Conservation (phyloP, 2,329 filamentous ascomycete species). For the Graphilbum sp. region DNA sequence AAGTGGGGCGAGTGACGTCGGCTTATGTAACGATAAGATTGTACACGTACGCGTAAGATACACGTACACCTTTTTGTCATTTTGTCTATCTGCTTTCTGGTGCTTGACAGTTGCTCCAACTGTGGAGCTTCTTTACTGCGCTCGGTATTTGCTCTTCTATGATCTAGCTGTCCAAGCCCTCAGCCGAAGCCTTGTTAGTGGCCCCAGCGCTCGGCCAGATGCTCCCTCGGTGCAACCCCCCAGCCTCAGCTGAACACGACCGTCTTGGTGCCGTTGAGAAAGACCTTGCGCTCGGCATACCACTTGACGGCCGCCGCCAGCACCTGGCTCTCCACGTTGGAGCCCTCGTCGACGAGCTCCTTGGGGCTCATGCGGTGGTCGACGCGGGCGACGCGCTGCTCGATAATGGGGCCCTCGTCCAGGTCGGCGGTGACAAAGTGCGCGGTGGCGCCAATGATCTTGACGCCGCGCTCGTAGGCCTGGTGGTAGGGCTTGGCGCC, state of each 20-base stretch:
- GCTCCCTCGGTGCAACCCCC: too few relatives aligned
- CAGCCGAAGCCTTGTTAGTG: too few relatives aligned
- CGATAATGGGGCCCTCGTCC: slow-evolving; percentile 77
- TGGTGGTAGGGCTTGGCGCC: slow-evolving; percentile 80
- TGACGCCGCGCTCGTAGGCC: slow-evolving; percentile 71
- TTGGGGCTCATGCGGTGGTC: slow-evolving; percentile 63
- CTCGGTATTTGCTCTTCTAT: too few relatives aligned
- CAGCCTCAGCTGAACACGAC: slow-evolving; percentile 46
- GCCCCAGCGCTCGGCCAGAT: too few relatives aligned
- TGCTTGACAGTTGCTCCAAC: too few relatives aligned
- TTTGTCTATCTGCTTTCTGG: too few relatives aligned
- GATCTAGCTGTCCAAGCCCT: too few relatives aligned
- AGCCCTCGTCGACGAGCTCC: slow-evolving; percentile 63
- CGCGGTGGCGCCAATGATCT: slow-evolving; percentile 75
- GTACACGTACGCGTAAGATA: too few relatives aligned
- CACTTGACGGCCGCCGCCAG: slow-evolving; percentile 70
- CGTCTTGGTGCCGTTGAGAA: slow-evolving; percentile 66
- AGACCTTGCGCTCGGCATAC: slow-evolving; percentile 63
- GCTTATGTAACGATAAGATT: too few relatives aligned
- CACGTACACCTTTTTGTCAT: too few relatives aligned
- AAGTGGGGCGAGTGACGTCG: too few relatives aligned
- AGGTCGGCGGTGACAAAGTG: slow-evolving; percentile 77
- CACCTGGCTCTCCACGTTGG: slow-evolving; percentile 72
- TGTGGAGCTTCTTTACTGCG: too few relatives aligned
- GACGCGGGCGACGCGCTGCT: slow-evolving; percentile 64